Percentiles rank a stretch among this genome's conserved stretches.
phyloP scores from a whole-genome alignment of 257 asterid species.

The Rubia yunnanensis region DNA sequence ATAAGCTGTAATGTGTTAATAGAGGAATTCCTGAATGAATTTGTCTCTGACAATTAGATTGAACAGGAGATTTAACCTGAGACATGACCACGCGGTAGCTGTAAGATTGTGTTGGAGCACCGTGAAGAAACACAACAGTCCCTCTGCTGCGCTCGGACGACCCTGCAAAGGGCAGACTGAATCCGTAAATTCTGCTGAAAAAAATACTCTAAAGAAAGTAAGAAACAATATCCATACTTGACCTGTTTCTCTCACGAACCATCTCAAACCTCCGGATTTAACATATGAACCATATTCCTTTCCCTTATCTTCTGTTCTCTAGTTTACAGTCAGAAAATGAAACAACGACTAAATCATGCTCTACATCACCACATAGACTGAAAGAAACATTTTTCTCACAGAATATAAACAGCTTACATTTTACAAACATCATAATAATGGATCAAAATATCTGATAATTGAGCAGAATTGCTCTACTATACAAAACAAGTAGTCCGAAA shows the following conservation, averaged over 20 bases:
- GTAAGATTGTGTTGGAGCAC: constrained; percentile 95
- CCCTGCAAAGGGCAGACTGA: constrained; percentile 41
- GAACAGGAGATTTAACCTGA: constrained; percentile 61
- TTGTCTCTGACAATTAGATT: neutral
- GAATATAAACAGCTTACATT: neutral
- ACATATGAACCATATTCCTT: constrained; percentile 66
- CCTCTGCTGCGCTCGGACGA: constrained; percentile 69
- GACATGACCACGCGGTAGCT: constrained; percentile 95
- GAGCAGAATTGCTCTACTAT: neutral
- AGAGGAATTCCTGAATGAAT: neutral
- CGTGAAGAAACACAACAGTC: constrained; percentile 83
- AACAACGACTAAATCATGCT: constrained; percentile 14
- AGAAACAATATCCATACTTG: constrained; percentile 9
- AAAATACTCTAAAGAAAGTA: neutral
- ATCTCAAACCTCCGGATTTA: constrained; percentile 70
- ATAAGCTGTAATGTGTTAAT: neutral
- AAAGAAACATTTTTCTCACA: neutral
- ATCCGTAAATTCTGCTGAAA: neutral
- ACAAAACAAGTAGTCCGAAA: neutral
- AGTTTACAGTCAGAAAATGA: constrained; percentile 1
- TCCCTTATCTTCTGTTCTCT: constrained; percentile 90
- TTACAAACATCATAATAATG: neutral
- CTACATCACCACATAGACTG: neutral
- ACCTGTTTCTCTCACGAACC: constrained; percentile 99
- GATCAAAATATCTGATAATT: neutral